These are phyloP conservation scores for Scheffersomyces segobiensis DNA, from an alignment of 1,139 yeast genomes.

Conservation along the genomic window DNA sequence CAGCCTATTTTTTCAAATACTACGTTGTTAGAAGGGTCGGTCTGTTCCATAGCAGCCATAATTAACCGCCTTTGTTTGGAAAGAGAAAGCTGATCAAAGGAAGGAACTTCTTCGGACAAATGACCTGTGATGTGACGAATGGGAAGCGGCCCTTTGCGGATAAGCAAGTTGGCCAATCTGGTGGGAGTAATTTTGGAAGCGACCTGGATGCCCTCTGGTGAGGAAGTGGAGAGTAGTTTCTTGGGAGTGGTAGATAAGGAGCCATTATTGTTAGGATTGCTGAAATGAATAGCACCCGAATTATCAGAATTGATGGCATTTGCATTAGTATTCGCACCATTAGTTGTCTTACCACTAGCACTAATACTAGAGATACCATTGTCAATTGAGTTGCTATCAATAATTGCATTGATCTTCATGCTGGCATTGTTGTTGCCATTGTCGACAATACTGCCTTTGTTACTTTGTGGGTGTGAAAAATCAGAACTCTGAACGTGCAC, in stretches of 20 bases:
- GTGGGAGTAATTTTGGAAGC: slow-evolving; percentile 85
- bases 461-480: background rate
- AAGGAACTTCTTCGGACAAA: slow-evolving; percentile 70
- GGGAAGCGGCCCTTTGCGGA: slow-evolving; percentile 83
- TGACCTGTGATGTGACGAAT: slow-evolving; percentile 87
- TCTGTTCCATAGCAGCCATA: slow-evolving; percentile 79
- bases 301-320: no score
- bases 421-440: background rate
- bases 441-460: background rate
- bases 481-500: background rate
- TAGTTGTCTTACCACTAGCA: no score
- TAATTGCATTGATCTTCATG: background rate
- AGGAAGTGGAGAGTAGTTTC: slow-evolving; percentile 64
- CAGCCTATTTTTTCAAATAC: slow-evolving; percentile 93
- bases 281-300: background rate
- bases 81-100: slow-evolving; percentile 76
- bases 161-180: slow-evolving; percentile 66
- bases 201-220: slow-evolving; percentile 87
- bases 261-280: background rate
- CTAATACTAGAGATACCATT: no score
- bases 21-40: slow-evolving; percentile 58
- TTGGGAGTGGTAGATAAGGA: slow-evolving; percentile 7
- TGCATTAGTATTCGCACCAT: no score
- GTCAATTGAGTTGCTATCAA: background rate
- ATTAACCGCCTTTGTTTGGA: slow-evolving; percentile 89